These are phyloP conservation scores for Pseudohalonectria lignicola DNA, from an alignment of 2,329 filamentous ascomycete species.

Conservation along the genomic window DNA sequence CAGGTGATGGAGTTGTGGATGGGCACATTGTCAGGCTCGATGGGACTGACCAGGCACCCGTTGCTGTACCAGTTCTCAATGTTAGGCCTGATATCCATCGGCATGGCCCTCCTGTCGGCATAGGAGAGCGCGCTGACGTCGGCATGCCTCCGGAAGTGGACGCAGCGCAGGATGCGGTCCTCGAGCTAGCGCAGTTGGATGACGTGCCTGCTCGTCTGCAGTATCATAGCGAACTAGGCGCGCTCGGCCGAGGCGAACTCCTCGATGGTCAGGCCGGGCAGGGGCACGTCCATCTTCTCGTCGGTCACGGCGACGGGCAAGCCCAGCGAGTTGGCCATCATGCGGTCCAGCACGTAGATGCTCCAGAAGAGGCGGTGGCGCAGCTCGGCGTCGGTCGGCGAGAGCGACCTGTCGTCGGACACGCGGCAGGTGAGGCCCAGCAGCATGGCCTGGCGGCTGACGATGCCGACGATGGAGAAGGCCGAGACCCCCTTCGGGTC, in stretches of 20 bases:
- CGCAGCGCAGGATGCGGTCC: constrained; percentile 23
- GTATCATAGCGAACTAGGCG: constrained; percentile 23
- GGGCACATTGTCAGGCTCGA: constrained; percentile 29
- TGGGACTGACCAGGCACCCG: constrained; percentile 31
- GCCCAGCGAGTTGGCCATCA: constrained; percentile 29
- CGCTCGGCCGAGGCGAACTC: constrained; percentile 29
- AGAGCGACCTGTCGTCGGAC: background rate
- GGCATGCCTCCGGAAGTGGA: constrained; percentile 19
- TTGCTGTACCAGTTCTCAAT: constrained; percentile 36
- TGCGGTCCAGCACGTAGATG: constrained; percentile 31
- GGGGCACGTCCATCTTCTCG: constrained; percentile 25
- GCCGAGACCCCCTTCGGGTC: constrained; percentile 26
- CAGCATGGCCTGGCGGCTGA: constrained; percentile 25
- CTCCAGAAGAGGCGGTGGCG: constrained; percentile 32
- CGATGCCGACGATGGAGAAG: constrained; percentile 27
- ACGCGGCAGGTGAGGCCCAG: constrained; percentile 2
- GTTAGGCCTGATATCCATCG: constrained; percentile 24
- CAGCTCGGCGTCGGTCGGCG: constrained; percentile 1
- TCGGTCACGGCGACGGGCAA: constrained; percentile 26
- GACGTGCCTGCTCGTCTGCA: constrained; percentile 32
- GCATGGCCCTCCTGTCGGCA: constrained; percentile 18
- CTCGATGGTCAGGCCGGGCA: constrained; percentile 31
- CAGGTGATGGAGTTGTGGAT: constrained; percentile 33
- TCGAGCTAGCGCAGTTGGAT: constrained; percentile 32
- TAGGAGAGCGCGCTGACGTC: too few species aligned